Base-by-base conservation (phyloP, 139 green algal species). In the Gonium pectorale region DNA sequence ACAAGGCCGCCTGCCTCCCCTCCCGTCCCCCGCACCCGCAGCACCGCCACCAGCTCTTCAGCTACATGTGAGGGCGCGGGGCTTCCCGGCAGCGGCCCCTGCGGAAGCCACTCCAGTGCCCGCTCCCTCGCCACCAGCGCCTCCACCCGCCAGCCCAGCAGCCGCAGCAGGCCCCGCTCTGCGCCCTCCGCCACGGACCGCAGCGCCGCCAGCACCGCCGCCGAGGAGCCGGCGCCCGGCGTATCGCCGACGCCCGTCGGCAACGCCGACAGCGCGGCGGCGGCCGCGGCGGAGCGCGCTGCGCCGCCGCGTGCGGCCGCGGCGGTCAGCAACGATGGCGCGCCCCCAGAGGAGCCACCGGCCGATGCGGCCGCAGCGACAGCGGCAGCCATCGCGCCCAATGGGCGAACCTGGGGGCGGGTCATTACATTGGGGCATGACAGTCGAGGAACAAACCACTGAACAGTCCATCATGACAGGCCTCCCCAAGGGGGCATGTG, bases 1-100 rank as follows among this genome's bases (percentile, higher is more conserved):
- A n/a, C n/a, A n/a, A n/a, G n/a, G n/a, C n/a, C n/a, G n/a, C n/a
- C n/a, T n/a, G n/a, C n/a, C n/a, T n/a, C n/a, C n/a, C n/a, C n/a
- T n/a, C n/a, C n/a, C n/a, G n/a, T n/a, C n/a, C 67, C 37, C 27
- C 87, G 11, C 40, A 89, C 93, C 90, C 92, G 89, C 9, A 95
- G 67, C 56, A 86, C 88, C 17, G 84, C 72, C 24, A 95, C 72
- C 60, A 95, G 88, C 38, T 93, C 89, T 0, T 90, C 79, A 0
- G 92, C 81, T 67, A n/a, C n/a, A n/a, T n/a, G n/a, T n/a, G 92
- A 89, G 3, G 78, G 51, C 77, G 81, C 91, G 26, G 69, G 77
- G 27, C 49, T 63, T 2, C 44, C n/a, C 29, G 81, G 79, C 37
- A 89, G 79, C 35, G 90, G 87, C 78, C 83, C 74, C 2, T 63